These are phyloP conservation scores for Macrotyloma uniflorum DNA, from an alignment of 306 rosid species.

Conservation along the genomic window DNA sequence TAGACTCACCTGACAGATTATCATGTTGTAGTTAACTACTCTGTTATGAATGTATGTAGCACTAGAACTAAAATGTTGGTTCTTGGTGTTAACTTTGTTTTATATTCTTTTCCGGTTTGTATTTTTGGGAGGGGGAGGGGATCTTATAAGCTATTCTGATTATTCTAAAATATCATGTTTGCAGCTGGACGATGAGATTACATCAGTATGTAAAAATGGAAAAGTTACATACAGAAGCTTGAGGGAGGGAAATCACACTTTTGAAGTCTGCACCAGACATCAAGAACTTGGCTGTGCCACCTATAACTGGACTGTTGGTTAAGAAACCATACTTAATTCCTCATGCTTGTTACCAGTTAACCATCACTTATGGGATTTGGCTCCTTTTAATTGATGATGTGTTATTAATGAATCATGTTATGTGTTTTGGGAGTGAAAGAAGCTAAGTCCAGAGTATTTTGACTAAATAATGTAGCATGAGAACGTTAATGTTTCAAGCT, in stretches of 20 bases:
- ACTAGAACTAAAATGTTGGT: neutral
- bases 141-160: constrained; percentile 7
- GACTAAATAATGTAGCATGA: neutral
- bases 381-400: constrained; percentile 4
- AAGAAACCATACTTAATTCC: constrained; percentile 44
- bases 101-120: neutral
- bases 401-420: constrained; percentile 1
- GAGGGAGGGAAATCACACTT: constrained; percentile 76
- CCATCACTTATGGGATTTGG: neutral
- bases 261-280: constrained; percentile 68
- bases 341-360: constrained; percentile 15
- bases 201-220: constrained; percentile 56
- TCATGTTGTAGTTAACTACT: constrained; percentile 6
- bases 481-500: constrained; percentile 2
- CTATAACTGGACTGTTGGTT: constrained; percentile 86
- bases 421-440: constrained; percentile 23
- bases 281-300: constrained; percentile 63
- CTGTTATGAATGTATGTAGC: neutral
- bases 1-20: neutral
- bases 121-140: neutral
- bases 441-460: neutral
- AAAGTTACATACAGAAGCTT: constrained; percentile 59
- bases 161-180: constrained; percentile 14
- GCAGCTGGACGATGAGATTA: constrained; percentile 73
- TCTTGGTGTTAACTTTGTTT: neutral